Base-by-base conservation (phyloP, 306 rosid genomes). In the Quercus alba region DNA sequence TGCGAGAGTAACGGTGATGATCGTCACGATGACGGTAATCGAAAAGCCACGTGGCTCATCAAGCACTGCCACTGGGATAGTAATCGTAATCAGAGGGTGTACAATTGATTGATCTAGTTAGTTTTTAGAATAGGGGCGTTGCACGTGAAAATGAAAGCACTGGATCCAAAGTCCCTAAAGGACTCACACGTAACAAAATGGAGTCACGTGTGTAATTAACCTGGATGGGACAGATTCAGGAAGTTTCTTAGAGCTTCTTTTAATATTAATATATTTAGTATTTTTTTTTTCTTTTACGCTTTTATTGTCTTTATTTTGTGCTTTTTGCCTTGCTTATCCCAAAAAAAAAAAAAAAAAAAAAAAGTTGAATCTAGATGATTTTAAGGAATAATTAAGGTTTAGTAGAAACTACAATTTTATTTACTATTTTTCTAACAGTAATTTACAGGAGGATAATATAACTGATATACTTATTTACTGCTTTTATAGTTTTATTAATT, bases 11-110 rank as follows among this genome's bases (percentile, higher is more conserved):
- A 63, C 6, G 72, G 28, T 0, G 87, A 76, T 56, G 86, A 77
- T 38, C 44, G 9, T 1, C 44, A 38, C 44, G 44, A 38, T 1
- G 66, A 23, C 0, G 89, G 76, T 51, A 83, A 77, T 46, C 80
- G 84, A 46, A 84, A 85, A 35, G 78, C 85, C 55, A 87, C 80
- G 64, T 93, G 98, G 97, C 84, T 81, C 1, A 84, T 81, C 2
- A 86, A 86, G 35, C 89, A 80, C 38, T 77, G 83, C 89, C 88
- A 83, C 69, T 78, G 72, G 52, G 76, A 68, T 2, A 41, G 46
- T 41, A 35, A 68, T 64, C 84, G 28, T 18, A 85, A 90, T 83
- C 84, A 82, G 75, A 81, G 84, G 80, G 91, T 88, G 8, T 89
- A 93, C 78, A 89, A 91, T 38, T 84, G 88, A 91, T 73, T 67